These are phyloP conservation scores for Rhizopogon salebrosus DNA, from an alignment of 768 basidiomycete species.

Conservation along the genomic window DNA sequence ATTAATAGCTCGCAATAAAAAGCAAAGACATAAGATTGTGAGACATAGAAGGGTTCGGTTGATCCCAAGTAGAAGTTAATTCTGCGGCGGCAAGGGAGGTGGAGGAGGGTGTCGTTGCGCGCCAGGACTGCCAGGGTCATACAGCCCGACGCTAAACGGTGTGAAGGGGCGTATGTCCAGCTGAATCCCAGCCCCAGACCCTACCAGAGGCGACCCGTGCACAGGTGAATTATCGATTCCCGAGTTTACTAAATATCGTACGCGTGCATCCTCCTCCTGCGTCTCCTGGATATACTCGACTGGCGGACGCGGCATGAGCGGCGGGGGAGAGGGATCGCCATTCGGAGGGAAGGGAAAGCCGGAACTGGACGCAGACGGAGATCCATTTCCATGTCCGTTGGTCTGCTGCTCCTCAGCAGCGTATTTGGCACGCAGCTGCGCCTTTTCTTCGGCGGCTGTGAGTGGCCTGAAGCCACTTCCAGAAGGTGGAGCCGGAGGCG, in stretches of 20 bases:
- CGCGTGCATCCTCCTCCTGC: constrained; percentile 63
- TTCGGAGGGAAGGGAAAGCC: constrained; percentile 9
- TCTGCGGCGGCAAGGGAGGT: constrained; percentile 8
- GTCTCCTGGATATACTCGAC: constrained; percentile 80
- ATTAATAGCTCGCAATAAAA: neutral
- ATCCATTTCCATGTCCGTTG: constrained; percentile 21
- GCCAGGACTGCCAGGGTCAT: constrained; percentile 8
- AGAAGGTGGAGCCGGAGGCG: constrained; percentile 25
- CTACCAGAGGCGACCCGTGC: constrained; percentile 10
- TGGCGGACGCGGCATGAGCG: constrained; percentile 72
- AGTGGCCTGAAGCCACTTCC: constrained; percentile 30
- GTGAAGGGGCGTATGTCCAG: constrained; percentile 43
- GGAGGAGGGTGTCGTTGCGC: constrained; percentile 4
- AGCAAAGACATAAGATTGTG: neutral
- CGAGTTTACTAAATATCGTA: constrained; percentile 29
- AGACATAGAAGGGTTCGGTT: no score
- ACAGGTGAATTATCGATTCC: constrained; percentile 26
- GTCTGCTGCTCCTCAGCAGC: constrained; percentile 45
- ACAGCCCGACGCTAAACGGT: constrained; percentile 38
- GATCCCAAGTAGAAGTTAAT: neutral
- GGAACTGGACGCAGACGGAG: constrained; percentile 14
- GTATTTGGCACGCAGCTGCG: constrained; percentile 56
- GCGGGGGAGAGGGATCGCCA: constrained; percentile 42
- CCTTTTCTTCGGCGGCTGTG: constrained; percentile 80
- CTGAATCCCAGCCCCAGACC: constrained; percentile 4